Conservation (phyloP, 1,284 basidiomycete species). For the Rhodotorula sp. region DNA sequence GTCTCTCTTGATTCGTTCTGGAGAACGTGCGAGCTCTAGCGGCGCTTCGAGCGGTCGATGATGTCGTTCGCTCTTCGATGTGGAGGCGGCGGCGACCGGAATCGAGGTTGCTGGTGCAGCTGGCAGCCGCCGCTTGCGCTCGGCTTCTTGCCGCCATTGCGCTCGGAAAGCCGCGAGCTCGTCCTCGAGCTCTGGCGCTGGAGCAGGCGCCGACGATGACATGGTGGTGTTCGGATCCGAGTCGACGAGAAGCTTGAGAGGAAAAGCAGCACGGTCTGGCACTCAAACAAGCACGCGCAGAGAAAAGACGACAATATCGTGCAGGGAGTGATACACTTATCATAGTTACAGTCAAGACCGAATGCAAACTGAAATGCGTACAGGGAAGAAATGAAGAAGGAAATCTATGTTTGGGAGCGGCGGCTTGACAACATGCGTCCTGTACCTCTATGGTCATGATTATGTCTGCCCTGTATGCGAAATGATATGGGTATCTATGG, state of each 20-base stretch:
- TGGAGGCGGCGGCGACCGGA: not conserved
- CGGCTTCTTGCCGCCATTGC: constrained; percentile 28
- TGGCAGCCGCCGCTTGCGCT: constrained; percentile 1
- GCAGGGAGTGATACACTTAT: not conserved
- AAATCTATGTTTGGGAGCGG: too few relatives aligned
- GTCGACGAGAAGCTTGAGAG: not conserved
- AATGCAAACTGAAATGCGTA: not conserved
- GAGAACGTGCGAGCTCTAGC: not conserved
- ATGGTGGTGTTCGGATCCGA: too few relatives aligned
- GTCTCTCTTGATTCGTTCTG: not conserved
- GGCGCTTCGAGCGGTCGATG: not conserved
- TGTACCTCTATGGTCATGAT: too few relatives aligned
- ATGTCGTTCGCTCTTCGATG: not conserved
- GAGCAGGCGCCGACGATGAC: not conserved
- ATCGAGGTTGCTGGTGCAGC: not conserved
- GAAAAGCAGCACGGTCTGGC: too few relatives aligned
- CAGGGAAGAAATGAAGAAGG: too few relatives aligned
- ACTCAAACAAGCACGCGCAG: not conserved
- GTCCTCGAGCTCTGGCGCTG: constrained; percentile 20
- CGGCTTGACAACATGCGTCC: too few relatives aligned
- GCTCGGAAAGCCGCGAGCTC: constrained; percentile 31
- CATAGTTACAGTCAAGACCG: not conserved
- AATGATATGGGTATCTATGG: not conserved
- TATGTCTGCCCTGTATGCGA: not conserved
- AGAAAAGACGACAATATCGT: not conserved